Evolutionary conservation across 768 basidiomycete species (phyloP), one percentile per base, ranked within the genome.

Genomic region (Lactifluus piperatus): DNA sequence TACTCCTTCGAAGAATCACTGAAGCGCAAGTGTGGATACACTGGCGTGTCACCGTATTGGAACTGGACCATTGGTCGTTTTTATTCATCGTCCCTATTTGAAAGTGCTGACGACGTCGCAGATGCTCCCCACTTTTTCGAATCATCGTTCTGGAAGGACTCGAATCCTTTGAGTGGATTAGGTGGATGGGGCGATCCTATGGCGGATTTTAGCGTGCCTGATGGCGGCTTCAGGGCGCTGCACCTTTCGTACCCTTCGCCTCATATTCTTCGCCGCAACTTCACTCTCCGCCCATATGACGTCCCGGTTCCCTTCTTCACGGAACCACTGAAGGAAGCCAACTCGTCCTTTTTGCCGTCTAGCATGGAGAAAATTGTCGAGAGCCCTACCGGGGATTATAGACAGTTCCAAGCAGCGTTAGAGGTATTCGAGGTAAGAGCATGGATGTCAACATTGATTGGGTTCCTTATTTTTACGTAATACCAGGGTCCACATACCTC

Each of bases 231-330:
- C 61, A 64, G 64, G 14, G 51, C 56, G 30, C 57, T 70, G 53
- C 51, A 58, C 13, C 58, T 70, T 13, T 62, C 72, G 11, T 74
- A 74, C 46, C 73, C 73, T 14, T 62, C 62, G 20, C 68, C 70
- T 32, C 72, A 74, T 62, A 64, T 49, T 26, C 24, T 73, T 29
- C 70, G 73, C 20, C 67, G 73, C 9, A 71, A 69, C 50, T 75
- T 67, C 65, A 71, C 69, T 1, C 67, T 70, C 9, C 68, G 67
- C 54, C 73, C 74, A n/a, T 73, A 55, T 50, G 22, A 63, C 22
- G 11, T 49, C 5, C 32, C 41, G 32, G n/a, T 51, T 34, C 53
- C 53, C 10, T 45, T 66, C 43, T 62, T 67, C 34, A 57, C 66
- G 18, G 57, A 72, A 24, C 66, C 64, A 9, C 10, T n/a, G 18